Conservation (phyloP, 2,329 filamentous ascomycete genomes). For the Sporothrix protearum region DNA sequence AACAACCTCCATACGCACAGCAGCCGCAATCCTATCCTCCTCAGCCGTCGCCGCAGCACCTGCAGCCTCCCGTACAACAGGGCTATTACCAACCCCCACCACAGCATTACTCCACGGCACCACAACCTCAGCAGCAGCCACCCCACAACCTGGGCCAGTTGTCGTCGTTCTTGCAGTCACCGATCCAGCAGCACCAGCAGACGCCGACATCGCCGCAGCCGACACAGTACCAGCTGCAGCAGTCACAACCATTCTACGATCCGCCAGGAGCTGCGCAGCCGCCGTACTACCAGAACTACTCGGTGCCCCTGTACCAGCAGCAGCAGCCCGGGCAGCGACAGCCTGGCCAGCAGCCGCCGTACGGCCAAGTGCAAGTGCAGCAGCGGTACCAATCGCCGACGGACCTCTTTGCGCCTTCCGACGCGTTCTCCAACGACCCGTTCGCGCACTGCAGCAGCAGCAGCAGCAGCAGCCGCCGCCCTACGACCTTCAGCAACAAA, state of each 20-base stretch:
- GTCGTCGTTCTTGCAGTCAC: slow-evolving; percentile 22
- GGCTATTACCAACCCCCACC: slow-evolving; percentile 27
- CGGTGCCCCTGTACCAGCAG: slow-evolving; percentile 15
- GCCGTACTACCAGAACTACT: slow-evolving; percentile 22
- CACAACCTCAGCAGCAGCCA: slow-evolving; percentile 12
- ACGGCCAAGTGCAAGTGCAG: slow-evolving; percentile 28
- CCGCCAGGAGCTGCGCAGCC: slow-evolving; percentile 5
- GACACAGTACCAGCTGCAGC: slow-evolving; percentile 7
- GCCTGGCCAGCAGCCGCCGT: slow-evolving; percentile 12
- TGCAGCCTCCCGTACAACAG: slow-evolving; percentile 28
- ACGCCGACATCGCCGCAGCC: slow-evolving; percentile 15
- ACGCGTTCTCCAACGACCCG: slow-evolving; percentile 23
- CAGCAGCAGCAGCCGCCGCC: slow-evolving; percentile 18
- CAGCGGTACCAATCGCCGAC: slow-evolving; percentile 32
- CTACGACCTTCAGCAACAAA: not conserved
- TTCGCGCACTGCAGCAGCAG: slow-evolving; percentile 20
- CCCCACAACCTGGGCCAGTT: slow-evolving; percentile 17
- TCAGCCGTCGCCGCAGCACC: slow-evolving; percentile 22
- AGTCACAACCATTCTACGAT: slow-evolving; percentile 12
- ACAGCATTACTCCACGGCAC: slow-evolving; percentile 20
- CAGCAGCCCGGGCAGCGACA: slow-evolving; percentile 24
- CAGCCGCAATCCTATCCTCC: slow-evolving; percentile 29
- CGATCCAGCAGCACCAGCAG: slow-evolving; percentile 29
- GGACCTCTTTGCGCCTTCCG: slow-evolving; percentile 24
- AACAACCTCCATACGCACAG: slow-evolving; percentile 31